phyloP scores from a whole-genome alignment of 2,329 filamentous ascomycete species.

The Balansia obtecta region DNA sequence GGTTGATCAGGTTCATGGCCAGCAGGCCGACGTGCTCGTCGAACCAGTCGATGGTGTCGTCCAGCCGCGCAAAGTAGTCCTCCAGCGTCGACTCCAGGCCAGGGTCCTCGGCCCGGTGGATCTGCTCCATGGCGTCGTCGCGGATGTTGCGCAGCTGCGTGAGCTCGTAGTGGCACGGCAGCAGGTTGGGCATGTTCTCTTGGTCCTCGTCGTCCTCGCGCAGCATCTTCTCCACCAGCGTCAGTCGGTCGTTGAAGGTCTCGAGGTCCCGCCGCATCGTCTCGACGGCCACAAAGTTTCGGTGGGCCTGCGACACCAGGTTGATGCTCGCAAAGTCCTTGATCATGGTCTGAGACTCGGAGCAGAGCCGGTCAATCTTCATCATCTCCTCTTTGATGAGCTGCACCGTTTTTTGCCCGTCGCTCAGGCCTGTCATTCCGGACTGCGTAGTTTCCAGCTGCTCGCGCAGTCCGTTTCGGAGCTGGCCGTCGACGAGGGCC shows the following conservation, averaged over 20 bases:
- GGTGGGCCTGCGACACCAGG: constrained; percentile 81
- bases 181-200: constrained; percentile 83
- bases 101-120: constrained; percentile 60
- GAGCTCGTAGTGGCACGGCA: constrained; percentile 83
- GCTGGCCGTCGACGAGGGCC: constrained; percentile 75
- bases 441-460: constrained; percentile 91
- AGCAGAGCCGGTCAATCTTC: constrained; percentile 94
- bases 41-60: constrained; percentile 85
- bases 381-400: constrained; percentile 97
- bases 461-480: constrained; percentile 76
- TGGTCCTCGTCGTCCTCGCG: constrained; percentile 72
- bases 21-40: constrained; percentile 86
- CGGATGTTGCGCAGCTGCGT: constrained; percentile 86
- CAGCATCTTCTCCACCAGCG: constrained; percentile 65
- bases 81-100: constrained; percentile 72
- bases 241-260: constrained; percentile 68
- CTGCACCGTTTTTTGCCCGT: constrained; percentile 84
- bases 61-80: constrained; percentile 78
- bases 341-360: constrained; percentile 95
- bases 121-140: constrained; percentile 95
- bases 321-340: constrained; percentile 92
- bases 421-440: constrained; percentile 78
- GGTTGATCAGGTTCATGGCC: constrained; percentile 77
- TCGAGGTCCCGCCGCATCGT: constrained; percentile 87
- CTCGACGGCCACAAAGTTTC: constrained; percentile 90